phyloP scores from a whole-genome alignment of 139 green algal species.

The Chlorella sp. region DNA sequence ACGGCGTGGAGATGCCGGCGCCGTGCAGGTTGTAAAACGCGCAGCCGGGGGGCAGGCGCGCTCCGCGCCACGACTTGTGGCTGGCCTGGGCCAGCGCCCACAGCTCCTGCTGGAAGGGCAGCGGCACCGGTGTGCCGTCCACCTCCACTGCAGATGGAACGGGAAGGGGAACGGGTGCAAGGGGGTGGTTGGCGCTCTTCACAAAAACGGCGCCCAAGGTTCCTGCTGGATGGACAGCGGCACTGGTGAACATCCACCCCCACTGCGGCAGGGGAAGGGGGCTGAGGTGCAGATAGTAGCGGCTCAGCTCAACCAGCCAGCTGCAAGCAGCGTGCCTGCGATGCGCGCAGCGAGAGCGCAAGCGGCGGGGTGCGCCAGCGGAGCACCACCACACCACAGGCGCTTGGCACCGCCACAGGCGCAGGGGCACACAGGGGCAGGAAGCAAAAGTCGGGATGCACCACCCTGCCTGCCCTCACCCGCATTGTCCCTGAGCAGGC shows the following conservation, averaged over 20 bases:
- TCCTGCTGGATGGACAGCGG: no score
- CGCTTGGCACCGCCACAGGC: no score
- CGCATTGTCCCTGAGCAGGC: conserved; percentile 27
- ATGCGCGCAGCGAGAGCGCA: no score
- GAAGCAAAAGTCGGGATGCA: no score
- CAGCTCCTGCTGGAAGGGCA: conserved; percentile 32
- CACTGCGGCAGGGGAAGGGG: neutral
- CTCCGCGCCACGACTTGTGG: neutral
- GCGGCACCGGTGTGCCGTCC: neutral
- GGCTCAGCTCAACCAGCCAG: neutral
- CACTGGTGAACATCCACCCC: no score
- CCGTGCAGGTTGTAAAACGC: conserved; percentile 30
- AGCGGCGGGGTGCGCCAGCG: no score
- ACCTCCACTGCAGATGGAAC: conserved; percentile 1
- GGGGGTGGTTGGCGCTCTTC: no score
- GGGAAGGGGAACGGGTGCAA: neutral
- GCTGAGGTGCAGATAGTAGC: neutral
- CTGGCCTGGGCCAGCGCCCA: conserved; percentile 13
- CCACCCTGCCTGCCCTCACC: neutral
- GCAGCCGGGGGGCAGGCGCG: conserved; percentile 9
- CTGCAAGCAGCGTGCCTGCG: no score
- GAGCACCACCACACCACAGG: no score
- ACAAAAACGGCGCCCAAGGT: no score
- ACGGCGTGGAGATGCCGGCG: conserved; percentile 12
- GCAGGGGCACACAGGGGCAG: no score